These are phyloP conservation scores for Cylindrodendrum hubeiense DNA, from an alignment of 2,329 filamentous ascomycete species.

Conservation along the genomic window DNA sequence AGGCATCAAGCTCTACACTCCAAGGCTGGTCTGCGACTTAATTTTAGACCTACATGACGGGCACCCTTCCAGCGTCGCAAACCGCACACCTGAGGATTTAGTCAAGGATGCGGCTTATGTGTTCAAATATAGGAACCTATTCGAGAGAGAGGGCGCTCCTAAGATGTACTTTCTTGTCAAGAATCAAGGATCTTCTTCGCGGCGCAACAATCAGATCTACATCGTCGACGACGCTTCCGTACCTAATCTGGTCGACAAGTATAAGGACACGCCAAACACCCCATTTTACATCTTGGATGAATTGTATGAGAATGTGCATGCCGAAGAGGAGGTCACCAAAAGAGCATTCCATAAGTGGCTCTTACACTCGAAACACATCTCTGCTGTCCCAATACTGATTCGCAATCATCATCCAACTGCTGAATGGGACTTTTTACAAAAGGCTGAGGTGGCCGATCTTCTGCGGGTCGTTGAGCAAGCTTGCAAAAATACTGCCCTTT, in stretches of 20 bases:
- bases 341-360: slow-evolving; percentile 5
- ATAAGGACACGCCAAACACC: not conserved
- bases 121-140: not conserved
- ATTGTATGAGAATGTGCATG: not conserved
- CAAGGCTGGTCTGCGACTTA: slow-evolving; percentile 7
- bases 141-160: not conserved
- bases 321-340: not conserved
- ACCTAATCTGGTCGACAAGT: slow-evolving; percentile 5
- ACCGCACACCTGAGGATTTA: slow-evolving; percentile 5
- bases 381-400: slow-evolving; percentile 6
- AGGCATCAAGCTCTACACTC: slow-evolving; percentile 1
- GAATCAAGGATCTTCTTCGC: not conserved
- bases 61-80: not conserved
- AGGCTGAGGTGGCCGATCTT: not conserved
- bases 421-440: slow-evolving; percentile 6
- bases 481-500: not conserved
- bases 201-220: slow-evolving; percentile 17
- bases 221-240: not conserved
- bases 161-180: slow-evolving; percentile 10
- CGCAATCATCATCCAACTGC: not conserved
- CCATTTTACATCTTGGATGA: slow-evolving; percentile 19
- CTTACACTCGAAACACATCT: slow-evolving; percentile 7
- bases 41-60: slow-evolving; percentile 14
- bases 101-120: slow-evolving; percentile 11
- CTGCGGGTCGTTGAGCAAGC: not conserved